A percentile compares a stretch with the other conserved stretches of the same genome.
phyloP scores from a whole-genome alignment of 2,329 filamentous ascomycete species.

The Seiridium unicorne region DNA sequence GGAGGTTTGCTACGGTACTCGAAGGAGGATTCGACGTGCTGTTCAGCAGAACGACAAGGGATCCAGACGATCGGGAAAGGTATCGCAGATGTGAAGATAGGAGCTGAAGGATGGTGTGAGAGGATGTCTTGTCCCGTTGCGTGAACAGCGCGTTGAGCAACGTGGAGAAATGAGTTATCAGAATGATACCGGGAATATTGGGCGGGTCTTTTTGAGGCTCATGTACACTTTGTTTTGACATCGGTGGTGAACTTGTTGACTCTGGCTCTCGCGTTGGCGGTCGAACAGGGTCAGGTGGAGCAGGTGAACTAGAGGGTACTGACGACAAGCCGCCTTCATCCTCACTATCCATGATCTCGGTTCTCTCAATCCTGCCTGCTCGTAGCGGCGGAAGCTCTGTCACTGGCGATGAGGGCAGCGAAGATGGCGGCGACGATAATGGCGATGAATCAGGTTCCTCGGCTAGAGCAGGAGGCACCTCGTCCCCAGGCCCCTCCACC shows the following conservation, averaged over 20 bases:
- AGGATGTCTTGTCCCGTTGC: slow-evolving; percentile 41
- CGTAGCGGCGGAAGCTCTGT: slow-evolving; percentile 4
- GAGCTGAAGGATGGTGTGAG: slow-evolving; percentile 46
- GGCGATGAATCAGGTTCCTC: background rate
- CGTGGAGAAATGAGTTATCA: slow-evolving; percentile 53
- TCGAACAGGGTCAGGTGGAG: background rate
- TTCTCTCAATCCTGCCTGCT: slow-evolving; percentile 5
- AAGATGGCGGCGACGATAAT: background rate
- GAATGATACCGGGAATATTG: slow-evolving; percentile 42
- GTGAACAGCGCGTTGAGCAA: slow-evolving; percentile 53
- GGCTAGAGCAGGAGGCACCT: background rate
- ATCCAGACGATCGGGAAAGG: slow-evolving; percentile 40
- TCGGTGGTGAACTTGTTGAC: background rate
- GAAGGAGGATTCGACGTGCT: slow-evolving; percentile 2
- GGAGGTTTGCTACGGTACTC: background rate
- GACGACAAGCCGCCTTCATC: slow-evolving; percentile 33
- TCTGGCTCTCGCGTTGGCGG: background rate
- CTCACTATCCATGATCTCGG: slow-evolving; percentile 37
- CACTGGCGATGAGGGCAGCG: slow-evolving; percentile 4
- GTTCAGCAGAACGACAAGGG: slow-evolving; percentile 56
- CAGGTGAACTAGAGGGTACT: slow-evolving; percentile 14
- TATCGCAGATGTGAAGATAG: slow-evolving; percentile 45
- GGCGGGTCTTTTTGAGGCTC: background rate
- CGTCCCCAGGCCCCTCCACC: background rate
- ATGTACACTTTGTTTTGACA: slow-evolving; percentile 1